Evolutionary conservation across 2,329 filamentous ascomycete species (phyloP).

Genomic region (Lecanosticta acicola): DNA sequence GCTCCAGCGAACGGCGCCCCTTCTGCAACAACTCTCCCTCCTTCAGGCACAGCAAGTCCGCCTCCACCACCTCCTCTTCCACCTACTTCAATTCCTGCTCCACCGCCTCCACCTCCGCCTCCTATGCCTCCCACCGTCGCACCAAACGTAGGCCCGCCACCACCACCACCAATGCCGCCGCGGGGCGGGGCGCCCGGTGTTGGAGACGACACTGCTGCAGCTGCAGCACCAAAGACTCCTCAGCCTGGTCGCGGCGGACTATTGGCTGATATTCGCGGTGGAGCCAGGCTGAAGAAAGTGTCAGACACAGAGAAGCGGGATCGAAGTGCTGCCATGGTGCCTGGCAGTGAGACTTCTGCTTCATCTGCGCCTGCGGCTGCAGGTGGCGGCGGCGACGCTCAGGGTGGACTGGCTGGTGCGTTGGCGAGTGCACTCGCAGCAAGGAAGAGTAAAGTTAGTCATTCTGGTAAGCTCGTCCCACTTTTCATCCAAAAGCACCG

Average conservation of each 20-base stretch:
- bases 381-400: slow-evolving; percentile 51
- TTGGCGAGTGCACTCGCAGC: slow-evolving; percentile 78
- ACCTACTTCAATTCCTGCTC: slow-evolving; percentile 28
- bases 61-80: slow-evolving; percentile 40
- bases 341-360: slow-evolving; percentile 49
- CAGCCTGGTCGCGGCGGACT: slow-evolving; percentile 52
- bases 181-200: slow-evolving; percentile 48
- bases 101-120: slow-evolving; percentile 38
- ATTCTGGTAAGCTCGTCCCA: slow-evolving; percentile 69
- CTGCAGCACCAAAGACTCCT: slow-evolving; percentile 11
- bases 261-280: slow-evolving; percentile 66
- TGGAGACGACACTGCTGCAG: slow-evolving; percentile 38
- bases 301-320: slow-evolving; percentile 64
- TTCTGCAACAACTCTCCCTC: slow-evolving; percentile 41
- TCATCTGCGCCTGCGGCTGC: slow-evolving; percentile 50
- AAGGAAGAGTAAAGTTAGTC: slow-evolving; percentile 88
- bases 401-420: slow-evolving; percentile 41
- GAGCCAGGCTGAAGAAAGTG: slow-evolving; percentile 65
- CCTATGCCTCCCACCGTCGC: slow-evolving; percentile 31
- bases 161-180: slow-evolving; percentile 37
- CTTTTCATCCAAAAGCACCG: background rate
- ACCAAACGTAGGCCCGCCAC: slow-evolving; percentile 36
- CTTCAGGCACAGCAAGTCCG: slow-evolving; percentile 34
- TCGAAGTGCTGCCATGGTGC: slow-evolving; percentile 60
- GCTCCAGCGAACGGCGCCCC: slow-evolving; percentile 26